Evolutionary conservation across 192 early-diverging fungal species (phyloP), one percentile per base, ranked within the genome.

Genomic region (Backusella tuberculispora): DNA sequence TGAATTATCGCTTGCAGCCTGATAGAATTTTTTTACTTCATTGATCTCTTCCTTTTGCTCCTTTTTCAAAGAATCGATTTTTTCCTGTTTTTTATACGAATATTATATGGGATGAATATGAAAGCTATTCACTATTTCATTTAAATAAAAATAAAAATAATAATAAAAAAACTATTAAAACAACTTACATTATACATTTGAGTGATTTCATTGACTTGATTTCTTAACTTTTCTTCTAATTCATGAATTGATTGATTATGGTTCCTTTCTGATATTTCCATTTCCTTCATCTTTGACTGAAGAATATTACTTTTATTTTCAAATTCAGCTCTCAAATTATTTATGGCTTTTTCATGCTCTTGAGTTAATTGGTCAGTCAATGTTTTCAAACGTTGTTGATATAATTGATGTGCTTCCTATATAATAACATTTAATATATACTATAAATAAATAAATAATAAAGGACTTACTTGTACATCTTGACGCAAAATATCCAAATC

Each of bases 161-260:
- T 19, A 24, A n/a, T n/a, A n/a, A n/a, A n/a, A 14, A 9, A 60
- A 17, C 12, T 3, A 21, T 8, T 13, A 13, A 1, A 21, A 29
- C 17, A 60, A 43, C 44, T 53, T 42, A 63, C 53, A 38, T 64
- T 63, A 40, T 63, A 63, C 50, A 73, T 60, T 3, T 26, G 37
- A 9, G 53, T 60, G 41, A 73, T 63, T 19, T 73, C 71, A 40
- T 43, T 43, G 21, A 42, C 56, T 29, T 73, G 71, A 15, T 17
- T 40, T 14, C 63, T 56, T 21, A 63, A 21, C 26, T 63, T 73
- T 73, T 73, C 71, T 29, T 73, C 40, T 29, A 73, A 45, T 29
- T 43, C 41, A 7, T 42, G 21, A 26, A 73, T 42, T 17, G 34
- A 53, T 29, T 60, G 50, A 38, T 63, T 29, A 60, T n/a, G 37